Evolutionary conservation across 768 basidiomycete species (phyloP), one percentile per base, ranked within the genome.

Genomic region (Phaeotremella fagi): DNA sequence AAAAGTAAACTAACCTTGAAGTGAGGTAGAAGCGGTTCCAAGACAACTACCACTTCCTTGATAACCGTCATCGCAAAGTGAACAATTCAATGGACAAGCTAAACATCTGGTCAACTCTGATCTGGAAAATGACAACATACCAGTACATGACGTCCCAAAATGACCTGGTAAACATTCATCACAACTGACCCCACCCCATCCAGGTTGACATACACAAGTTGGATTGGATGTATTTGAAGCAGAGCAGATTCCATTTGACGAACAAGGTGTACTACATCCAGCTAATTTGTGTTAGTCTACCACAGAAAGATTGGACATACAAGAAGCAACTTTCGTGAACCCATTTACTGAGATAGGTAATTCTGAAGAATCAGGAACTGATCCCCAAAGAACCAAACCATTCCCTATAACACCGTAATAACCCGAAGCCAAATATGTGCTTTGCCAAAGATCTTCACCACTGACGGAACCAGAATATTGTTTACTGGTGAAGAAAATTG

Each of bases 111-210:
- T 7, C 16, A 7, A 33, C 9, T 33, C 16, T 16, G 31, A 33
- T 7, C 31, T 33, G 9, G 31, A 33, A 33, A 16, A 16, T 33
- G 7, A 7, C 16, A 52, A 45, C 59, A 54, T 46, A 66, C 66
- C 31, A 14, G 28, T 27, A 36, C 72, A 74, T 3, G 50, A 31
- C 0, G 61, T 48, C 0, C 72, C 72, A 44, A 38, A 74, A 48
- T 52, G 56, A 0, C 66, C 68, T 16, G 54, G 20, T 1, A 50
- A 42, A 48, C 72, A 72, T 18, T 36, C 25, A 38, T 66, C 59
- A 56, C 72, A 74, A 7, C 63, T 36, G 3, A 50, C 26, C 15
- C 72, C 72, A 7, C 66, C 54, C 66, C 67, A 74, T 3, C 72
- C 72, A 1, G 59, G 43, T 16, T 29, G 22, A 44, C 72, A 73